A percentile compares a stretch with the other conserved stretches of the same genome.
Conservation (phyloP, 106 monocot genomes). For the Platanthera guangdongensis region DNA sequence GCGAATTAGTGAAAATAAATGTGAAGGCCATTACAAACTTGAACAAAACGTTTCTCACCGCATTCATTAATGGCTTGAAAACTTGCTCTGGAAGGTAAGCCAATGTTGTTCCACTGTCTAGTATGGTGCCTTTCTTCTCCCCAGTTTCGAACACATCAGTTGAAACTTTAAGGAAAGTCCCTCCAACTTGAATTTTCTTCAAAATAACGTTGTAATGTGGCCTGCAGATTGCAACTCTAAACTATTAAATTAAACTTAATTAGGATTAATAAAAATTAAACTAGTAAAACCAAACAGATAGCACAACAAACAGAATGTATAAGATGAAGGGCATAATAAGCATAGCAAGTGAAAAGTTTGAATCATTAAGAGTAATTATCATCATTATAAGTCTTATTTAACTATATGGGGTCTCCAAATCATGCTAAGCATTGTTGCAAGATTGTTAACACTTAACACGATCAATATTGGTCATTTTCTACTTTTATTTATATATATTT, state of each 20-base stretch:
- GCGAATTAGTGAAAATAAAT: neutral
- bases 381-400: too few species aligned
- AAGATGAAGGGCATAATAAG: too few species aligned
- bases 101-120: conserved; percentile 88
- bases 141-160: conserved; percentile 55
- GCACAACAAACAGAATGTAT: too few species aligned
- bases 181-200: conserved; percentile 68
- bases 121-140: conserved; percentile 65
- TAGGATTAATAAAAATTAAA: neutral
- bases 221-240: conserved; percentile 21
- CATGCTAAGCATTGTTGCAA: too few species aligned
- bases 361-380: too few species aligned
- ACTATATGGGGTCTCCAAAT: too few species aligned
- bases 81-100: conserved; percentile 69
- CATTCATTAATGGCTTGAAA: conserved; percentile 41
- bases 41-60: conserved; percentile 26
- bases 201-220: conserved; percentile 83
- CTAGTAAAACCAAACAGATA: too few species aligned
- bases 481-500: too few species aligned
- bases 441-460: too few species aligned
- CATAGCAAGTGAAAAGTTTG: too few species aligned
- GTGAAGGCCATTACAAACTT: neutral
- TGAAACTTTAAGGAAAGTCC: conserved; percentile 43
- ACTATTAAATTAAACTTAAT: neutral
- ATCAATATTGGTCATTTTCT: too few species aligned